These are phyloP conservation scores for Fusarium sp. DNA, from an alignment of 2,329 filamentous ascomycete species.

Conservation along the genomic window DNA sequence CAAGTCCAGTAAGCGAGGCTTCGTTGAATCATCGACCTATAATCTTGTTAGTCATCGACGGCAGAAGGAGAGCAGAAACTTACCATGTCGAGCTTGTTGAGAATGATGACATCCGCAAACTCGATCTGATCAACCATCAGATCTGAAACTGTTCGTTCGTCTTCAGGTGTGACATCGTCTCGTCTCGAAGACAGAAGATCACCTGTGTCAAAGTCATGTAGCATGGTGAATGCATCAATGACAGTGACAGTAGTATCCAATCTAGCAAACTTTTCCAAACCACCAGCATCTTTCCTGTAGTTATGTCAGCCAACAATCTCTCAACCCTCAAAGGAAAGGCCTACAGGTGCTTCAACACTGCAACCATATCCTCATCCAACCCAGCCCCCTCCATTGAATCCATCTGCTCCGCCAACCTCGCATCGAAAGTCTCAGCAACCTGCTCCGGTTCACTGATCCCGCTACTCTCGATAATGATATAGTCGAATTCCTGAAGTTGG, in stretches of 20 bases:
- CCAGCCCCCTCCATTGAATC: slow-evolving; percentile 47
- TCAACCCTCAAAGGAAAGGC: neutral
- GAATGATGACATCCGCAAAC: slow-evolving; percentile 77
- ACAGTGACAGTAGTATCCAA: slow-evolving; percentile 79
- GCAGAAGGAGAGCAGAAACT: accelerated
- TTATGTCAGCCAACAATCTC: neutral
- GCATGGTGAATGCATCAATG: slow-evolving; percentile 78
- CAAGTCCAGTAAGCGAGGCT: slow-evolving; percentile 61
- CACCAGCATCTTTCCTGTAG: slow-evolving; percentile 64
- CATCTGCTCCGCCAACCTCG: slow-evolving; percentile 63
- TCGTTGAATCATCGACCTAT: slow-evolving; percentile 54
- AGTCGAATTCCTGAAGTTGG: slow-evolving; percentile 72
- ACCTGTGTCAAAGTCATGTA: slow-evolving; percentile 76
- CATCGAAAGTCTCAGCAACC: slow-evolving; percentile 78
- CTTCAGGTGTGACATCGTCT: slow-evolving; percentile 71
- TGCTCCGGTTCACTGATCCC: slow-evolving; percentile 80
- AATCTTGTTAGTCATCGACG: neutral
- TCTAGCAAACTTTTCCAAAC: slow-evolving; percentile 71
- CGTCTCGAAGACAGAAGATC: slow-evolving; percentile 74
- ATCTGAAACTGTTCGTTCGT: slow-evolving; percentile 79
- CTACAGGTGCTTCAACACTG: slow-evolving; percentile 52
- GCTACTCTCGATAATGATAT: slow-evolving; percentile 77
- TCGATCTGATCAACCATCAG: slow-evolving; percentile 83
- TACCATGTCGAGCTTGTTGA: slow-evolving; percentile 77
- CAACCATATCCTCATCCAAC: slow-evolving; percentile 51